A percentile compares a stretch with the other conserved stretches of the same genome.
Evolutionary conservation across 352 stramenopile genomes (phyloP).

Genomic region (Phytophthora brassicae): DNA sequence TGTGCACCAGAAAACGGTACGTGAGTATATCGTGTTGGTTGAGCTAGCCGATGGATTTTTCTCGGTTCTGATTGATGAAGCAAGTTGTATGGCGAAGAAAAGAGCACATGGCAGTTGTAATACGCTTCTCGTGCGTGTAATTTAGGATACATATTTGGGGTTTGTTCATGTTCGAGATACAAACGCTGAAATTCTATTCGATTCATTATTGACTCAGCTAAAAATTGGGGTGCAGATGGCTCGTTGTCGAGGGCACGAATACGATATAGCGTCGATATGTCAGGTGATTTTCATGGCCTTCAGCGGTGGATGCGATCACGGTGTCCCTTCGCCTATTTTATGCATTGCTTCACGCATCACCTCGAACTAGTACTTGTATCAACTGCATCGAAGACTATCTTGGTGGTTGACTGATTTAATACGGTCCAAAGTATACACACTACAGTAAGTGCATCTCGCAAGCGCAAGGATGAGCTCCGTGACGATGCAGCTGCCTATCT

Average conservation of each 20-base stretch:
- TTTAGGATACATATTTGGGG: neutral
- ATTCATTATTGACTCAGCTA: too few relatives aligned
- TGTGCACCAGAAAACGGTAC: neutral
- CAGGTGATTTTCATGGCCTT: neutral
- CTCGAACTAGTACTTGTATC: neutral
- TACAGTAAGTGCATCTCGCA: neutral
- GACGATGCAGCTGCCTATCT: neutral
- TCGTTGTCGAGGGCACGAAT: neutral
- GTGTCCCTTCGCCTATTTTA: neutral
- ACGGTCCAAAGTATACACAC: neutral
- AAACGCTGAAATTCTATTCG: too few relatives aligned
- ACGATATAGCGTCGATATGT: neutral
- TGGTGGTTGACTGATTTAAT: neutral
- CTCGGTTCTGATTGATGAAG: slow-evolving; percentile 6
- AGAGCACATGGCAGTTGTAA: slow-evolving; percentile 1
- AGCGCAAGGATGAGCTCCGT: neutral
- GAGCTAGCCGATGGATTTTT: slow-evolving; percentile 1
- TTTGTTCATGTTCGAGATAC: too few relatives aligned
- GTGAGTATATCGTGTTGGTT: neutral
- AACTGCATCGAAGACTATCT: neutral
- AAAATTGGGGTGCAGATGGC: too few relatives aligned
- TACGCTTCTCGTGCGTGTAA: neutral
- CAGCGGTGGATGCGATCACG: neutral
- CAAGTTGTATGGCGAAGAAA: slow-evolving; percentile 1
- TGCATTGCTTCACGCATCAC: neutral